These are phyloP conservation scores for Sistotremastrum niveocremeum DNA, from an alignment of 768 basidiomycete species.

Conservation along the genomic window DNA sequence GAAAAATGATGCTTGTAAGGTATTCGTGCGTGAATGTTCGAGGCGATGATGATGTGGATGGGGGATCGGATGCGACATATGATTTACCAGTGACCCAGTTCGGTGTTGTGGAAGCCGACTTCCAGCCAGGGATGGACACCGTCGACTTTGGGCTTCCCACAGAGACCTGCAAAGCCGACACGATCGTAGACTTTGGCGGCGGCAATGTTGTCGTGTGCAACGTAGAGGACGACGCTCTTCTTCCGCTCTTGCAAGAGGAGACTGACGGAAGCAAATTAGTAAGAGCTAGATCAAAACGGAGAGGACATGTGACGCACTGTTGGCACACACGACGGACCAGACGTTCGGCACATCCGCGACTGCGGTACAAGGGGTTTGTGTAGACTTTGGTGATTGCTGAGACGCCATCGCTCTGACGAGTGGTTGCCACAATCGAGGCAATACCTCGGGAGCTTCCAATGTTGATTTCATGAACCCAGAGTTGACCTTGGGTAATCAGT, in stretches of 20 bases:
- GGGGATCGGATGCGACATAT: no score
- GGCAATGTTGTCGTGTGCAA: conserved; percentile 40
- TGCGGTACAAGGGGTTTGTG: conserved; percentile 40
- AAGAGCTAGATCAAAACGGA: not conserved
- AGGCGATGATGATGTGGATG: no score
- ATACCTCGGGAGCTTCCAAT: conserved; percentile 15
- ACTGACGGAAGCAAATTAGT: conserved; percentile 12
- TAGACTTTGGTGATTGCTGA: conserved; percentile 63
- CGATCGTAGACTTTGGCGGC: conserved; percentile 45
- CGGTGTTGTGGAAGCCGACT: conserved; percentile 39
- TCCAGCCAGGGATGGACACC: conserved; percentile 50
- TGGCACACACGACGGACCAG: conserved; percentile 46
- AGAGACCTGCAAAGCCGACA: conserved; percentile 54
- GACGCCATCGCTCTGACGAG: conserved; percentile 41
- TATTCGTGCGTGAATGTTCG: no score
- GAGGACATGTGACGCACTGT: conserved; percentile 24
- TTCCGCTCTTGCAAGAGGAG: conserved; percentile 32
- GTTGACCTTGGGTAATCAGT: conserved; percentile 31
- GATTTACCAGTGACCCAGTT: conserved; percentile 56
- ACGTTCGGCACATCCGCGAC: conserved; percentile 43
- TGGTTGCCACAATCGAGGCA: conserved; percentile 56
- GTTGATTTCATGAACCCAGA: conserved; percentile 50
- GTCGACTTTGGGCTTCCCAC: conserved; percentile 21
- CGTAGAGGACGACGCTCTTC: conserved; percentile 47
- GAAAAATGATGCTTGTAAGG: no score